Percentiles rank a stretch among this genome's conserved stretches.
phyloP scores from a whole-genome alignment of 768 basidiomycete genomes.

The Suillus ampliporus region DNA sequence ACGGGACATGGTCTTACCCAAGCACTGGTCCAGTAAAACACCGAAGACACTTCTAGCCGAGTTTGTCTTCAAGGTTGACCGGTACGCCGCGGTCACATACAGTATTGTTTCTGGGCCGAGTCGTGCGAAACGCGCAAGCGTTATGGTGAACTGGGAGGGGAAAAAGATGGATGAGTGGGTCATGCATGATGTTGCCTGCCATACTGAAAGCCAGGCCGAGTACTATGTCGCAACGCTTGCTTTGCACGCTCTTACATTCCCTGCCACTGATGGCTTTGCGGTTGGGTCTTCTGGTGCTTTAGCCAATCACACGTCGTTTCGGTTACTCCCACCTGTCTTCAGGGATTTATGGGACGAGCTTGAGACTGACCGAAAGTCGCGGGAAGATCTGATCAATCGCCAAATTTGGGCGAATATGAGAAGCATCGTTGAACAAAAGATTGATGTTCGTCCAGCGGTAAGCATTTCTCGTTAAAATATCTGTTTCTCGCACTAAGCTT shows the following conservation, averaged over 20 bases:
- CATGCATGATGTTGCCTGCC: slow-evolving; percentile 88
- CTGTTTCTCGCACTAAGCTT: slow-evolving; percentile 5
- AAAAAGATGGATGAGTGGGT: slow-evolving; percentile 65
- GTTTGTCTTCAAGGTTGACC: slow-evolving; percentile 68
- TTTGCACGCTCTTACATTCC: slow-evolving; percentile 77
- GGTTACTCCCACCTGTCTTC: slow-evolving; percentile 80
- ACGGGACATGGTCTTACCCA: slow-evolving; percentile 81
- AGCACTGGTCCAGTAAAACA: slow-evolving; percentile 81
- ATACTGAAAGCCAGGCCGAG: slow-evolving; percentile 79
- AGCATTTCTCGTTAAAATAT: slow-evolving; percentile 11
- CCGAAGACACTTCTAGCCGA: slow-evolving; percentile 79
- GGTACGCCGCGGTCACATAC: slow-evolving; percentile 78
- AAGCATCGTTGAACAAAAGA: slow-evolving; percentile 66
- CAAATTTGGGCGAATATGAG: slow-evolving; percentile 72
- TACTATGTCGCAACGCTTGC: slow-evolving; percentile 90
- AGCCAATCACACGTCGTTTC: slow-evolving; percentile 67
- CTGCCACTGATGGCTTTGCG: slow-evolving; percentile 66
- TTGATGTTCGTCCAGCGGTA: slow-evolving; percentile 51
- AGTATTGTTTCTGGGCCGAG: slow-evolving; percentile 67
- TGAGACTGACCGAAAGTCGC: slow-evolving; percentile 62
- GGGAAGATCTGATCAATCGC: slow-evolving; percentile 70
- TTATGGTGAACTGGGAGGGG: slow-evolving; percentile 77
- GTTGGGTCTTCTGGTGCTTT: slow-evolving; percentile 50
- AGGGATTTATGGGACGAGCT: slow-evolving; percentile 94
- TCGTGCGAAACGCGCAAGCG: slow-evolving; percentile 73